A percentile compares a stretch with the other conserved stretches of the same genome.
Conservation (phyloP, 2,329 filamentous ascomycete species). For the Aspergillus uvarum region DNA sequence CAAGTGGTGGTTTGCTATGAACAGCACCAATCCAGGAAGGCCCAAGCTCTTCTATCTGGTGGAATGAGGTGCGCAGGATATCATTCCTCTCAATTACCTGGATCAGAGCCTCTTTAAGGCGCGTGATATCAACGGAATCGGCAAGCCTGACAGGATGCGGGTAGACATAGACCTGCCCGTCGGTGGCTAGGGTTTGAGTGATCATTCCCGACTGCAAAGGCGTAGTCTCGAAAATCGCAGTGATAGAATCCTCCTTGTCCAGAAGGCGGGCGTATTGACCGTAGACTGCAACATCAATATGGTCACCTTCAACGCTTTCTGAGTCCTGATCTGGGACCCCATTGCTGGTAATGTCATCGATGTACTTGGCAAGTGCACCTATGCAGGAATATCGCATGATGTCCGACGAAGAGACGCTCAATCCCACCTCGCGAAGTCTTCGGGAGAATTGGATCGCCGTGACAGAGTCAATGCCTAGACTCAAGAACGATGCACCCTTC, state of each 20-base stretch:
- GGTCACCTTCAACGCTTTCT: not conserved
- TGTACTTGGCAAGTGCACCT: conserved; percentile 24
- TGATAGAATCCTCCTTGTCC: conserved; percentile 21
- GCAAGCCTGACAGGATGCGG: conserved; percentile 62
- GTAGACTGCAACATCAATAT: conserved; percentile 12
- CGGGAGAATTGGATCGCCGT: conserved; percentile 35
- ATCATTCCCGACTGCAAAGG: conserved; percentile 83
- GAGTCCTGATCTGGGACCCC: conserved; percentile 8
- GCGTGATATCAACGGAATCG: conserved; percentile 43
- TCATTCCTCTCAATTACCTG: conserved; percentile 53
- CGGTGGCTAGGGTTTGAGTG: conserved; percentile 61
- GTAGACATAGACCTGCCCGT: conserved; percentile 67
- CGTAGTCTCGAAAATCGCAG: conserved; percentile 57
- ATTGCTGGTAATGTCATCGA: conserved; percentile 14
- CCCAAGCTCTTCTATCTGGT: conserved; percentile 23
- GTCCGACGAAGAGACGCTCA: conserved; percentile 35
- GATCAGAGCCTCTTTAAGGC: conserved; percentile 58
- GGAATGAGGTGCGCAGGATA: conserved; percentile 63
- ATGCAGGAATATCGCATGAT: conserved; percentile 36
- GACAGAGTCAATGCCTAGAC: conserved; percentile 35
- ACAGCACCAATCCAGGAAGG: conserved; percentile 30
- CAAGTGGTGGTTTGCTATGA: conserved; percentile 20
- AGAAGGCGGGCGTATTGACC: conserved; percentile 19
- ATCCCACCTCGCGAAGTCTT: conserved; percentile 27
- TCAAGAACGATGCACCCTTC: conserved; percentile 34